Conservation (phyloP, 345 rosid genomes). For the Pugionium dolabratum region DNA sequence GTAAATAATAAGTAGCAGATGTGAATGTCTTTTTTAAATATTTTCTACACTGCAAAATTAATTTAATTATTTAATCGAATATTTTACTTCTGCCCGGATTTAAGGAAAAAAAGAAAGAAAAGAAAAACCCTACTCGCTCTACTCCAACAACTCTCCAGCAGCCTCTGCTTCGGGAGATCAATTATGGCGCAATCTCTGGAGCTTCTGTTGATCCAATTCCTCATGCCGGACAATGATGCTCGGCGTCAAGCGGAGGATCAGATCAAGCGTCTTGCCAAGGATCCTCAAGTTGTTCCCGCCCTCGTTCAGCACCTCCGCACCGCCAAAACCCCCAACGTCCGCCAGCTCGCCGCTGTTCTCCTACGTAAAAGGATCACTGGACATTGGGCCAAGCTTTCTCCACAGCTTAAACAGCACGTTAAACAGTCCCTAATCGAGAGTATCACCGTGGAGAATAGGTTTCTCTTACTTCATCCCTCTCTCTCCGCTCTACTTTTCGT, state of each 20-base stretch:
- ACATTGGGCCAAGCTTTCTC: slow-evolving; percentile 96
- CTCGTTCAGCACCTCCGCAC: slow-evolving; percentile 97
- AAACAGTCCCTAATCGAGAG: slow-evolving; percentile 90
- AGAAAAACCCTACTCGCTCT: slow-evolving; percentile 36
- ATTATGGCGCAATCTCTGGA: slow-evolving; percentile 93
- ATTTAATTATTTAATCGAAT: too few species aligned
- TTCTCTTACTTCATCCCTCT: not conserved
- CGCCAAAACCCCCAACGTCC: slow-evolving; percentile 97
- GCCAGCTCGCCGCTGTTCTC: slow-evolving; percentile 98
- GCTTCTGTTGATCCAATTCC: slow-evolving; percentile 82
- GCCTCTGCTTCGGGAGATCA: slow-evolving; percentile 33
- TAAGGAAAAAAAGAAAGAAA: not conserved
- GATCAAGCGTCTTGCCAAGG: slow-evolving; percentile 90
- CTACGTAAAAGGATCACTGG: slow-evolving; percentile 98
- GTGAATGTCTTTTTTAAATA: too few species aligned
- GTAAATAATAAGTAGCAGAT: too few species aligned
- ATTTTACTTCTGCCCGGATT: too few species aligned
- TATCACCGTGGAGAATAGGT: slow-evolving; percentile 95
- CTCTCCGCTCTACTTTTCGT: not conserved
- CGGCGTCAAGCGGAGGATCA: slow-evolving; percentile 98
- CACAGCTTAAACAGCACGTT: slow-evolving; percentile 75
- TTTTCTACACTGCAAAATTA: too few species aligned
- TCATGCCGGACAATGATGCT: slow-evolving; percentile 99
- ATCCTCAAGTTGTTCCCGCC: slow-evolving; percentile 97
- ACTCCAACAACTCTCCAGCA: slow-evolving; percentile 14